Percentiles rank a stretch among this genome's conserved stretches.
Evolutionary conservation across 202 grass and related monocot species (phyloP).

Genomic region (Saccharum hybrid): DNA sequence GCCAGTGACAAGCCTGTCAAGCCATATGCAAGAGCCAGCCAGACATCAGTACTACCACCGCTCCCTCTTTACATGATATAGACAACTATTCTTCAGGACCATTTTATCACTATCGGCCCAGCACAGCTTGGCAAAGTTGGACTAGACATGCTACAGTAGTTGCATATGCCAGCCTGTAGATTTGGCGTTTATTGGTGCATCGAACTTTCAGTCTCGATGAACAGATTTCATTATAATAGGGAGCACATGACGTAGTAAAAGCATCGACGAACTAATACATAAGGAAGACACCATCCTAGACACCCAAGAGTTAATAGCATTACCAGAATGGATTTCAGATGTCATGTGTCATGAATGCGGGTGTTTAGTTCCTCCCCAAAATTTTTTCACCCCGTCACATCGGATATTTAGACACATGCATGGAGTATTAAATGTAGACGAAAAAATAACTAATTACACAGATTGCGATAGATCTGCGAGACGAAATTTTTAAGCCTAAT

Average conservation of each 20-base stretch:
- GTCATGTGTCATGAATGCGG: not conserved
- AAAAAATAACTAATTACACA: no score
- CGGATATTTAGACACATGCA: no score
- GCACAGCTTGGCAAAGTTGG: conserved; percentile 46
- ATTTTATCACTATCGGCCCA: conserved; percentile 37
- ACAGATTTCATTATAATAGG: conserved; percentile 8
- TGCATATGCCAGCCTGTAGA: conserved; percentile 32
- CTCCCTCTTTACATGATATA: conserved; percentile 47
- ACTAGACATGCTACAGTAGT: conserved; percentile 35
- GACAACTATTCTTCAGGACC: conserved; percentile 44
- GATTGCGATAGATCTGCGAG: no score
- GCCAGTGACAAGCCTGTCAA: conserved; percentile 41
- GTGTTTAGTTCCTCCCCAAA: no score
- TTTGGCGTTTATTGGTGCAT: conserved; percentile 19
- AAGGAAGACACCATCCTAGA: not conserved
- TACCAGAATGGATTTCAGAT: not conserved
- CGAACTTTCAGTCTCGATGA: not conserved
- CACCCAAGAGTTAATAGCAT: conserved; percentile 23
- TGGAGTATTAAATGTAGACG: no score
- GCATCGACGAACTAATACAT: not conserved
- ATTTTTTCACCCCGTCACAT: no score
- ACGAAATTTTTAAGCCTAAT: no score
- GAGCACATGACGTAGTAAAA: not conserved
- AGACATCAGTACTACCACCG: conserved; percentile 44
- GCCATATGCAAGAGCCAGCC: conserved; percentile 50